Evolutionary conservation across 805 yeast genomes (phyloP).

Genomic region (Ogataea populi-albae): DNA sequence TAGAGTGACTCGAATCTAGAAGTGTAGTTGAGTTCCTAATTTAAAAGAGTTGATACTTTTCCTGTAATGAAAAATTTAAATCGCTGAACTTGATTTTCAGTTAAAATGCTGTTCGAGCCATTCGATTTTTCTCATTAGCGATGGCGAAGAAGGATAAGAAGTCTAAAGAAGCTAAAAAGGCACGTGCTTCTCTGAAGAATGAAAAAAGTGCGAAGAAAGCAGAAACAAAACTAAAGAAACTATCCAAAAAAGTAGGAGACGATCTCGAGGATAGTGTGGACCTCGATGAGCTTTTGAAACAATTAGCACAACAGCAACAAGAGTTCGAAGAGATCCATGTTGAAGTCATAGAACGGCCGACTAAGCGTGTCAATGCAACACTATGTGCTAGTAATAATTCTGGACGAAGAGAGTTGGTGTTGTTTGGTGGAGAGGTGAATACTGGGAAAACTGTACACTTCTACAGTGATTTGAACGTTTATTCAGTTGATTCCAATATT

Average conservation of each 20-base stretch:
- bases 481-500: conserved; percentile 68
- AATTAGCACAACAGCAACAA: conserved; percentile 76
- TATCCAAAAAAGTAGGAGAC: conserved; percentile 71
- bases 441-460: conserved; percentile 55
- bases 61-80: too few relatives aligned
- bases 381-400: conserved; percentile 73
- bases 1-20: too few relatives aligned
- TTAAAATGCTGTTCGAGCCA: too few relatives aligned
- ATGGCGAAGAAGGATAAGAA: conserved; percentile 89
- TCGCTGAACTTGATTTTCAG: too few relatives aligned
- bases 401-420: conserved; percentile 70
- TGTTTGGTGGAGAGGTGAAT: conserved; percentile 88
- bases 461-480: conserved; percentile 76
- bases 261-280: conserved; percentile 82
- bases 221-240: conserved; percentile 65
- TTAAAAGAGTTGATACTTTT: too few relatives aligned
- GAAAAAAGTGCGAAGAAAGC: conserved; percentile 75
- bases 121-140: too few relatives aligned
- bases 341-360: conserved; percentile 57
- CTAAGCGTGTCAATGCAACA: conserved; percentile 68
- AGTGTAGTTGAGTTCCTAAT: too few relatives aligned
- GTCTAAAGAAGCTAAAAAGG: conserved; percentile 88
- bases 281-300: conserved; percentile 76
- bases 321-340: conserved; percentile 69
- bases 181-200: conserved; percentile 77